Percentiles rank a stretch among this genome's conserved stretches.
phyloP scores from a whole-genome alignment of 2,329 filamentous ascomycete genomes.

The Phaeosphaeriaceae sp. region DNA sequence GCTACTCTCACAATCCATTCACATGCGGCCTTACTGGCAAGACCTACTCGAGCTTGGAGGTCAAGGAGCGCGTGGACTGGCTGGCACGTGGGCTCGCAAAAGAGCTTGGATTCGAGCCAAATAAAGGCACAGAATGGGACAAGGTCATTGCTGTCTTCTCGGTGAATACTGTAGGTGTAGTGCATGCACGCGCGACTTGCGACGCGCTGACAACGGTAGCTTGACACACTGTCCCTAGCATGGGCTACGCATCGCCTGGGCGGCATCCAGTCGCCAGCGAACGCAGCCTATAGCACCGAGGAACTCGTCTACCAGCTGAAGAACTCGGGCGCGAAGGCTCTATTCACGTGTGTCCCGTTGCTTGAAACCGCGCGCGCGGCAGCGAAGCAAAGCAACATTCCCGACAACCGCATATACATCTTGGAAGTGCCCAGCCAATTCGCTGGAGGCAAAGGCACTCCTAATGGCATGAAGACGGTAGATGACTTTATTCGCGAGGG shows the following conservation, averaged over 20 bases:
- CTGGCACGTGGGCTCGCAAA: conserved; percentile 73
- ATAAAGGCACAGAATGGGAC: conserved; percentile 78
- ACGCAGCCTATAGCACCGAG: conserved; percentile 72
- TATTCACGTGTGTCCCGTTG: conserved; percentile 75
- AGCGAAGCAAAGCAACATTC: conserved; percentile 68
- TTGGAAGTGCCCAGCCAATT: conserved; percentile 69
- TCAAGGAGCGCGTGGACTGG: conserved; percentile 69
- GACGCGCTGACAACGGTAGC: conserved; percentile 53
- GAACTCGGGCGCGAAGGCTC: conserved; percentile 70
- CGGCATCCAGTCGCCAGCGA: conserved; percentile 77
- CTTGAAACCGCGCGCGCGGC: conserved; percentile 70
- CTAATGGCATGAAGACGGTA: conserved; percentile 66
- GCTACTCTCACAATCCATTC: conserved; percentile 72
- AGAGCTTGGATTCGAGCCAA: conserved; percentile 74
- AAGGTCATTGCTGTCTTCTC: conserved; percentile 79
- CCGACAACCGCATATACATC: conserved; percentile 70
- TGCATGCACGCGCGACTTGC: neutral
- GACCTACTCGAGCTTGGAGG: conserved; percentile 68
- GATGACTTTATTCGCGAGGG: conserved; percentile 72
- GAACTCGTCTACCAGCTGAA: conserved; percentile 77
- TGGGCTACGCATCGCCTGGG: conserved; percentile 78
- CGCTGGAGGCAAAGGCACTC: conserved; percentile 56
- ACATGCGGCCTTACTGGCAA: conserved; percentile 78
- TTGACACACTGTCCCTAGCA: conserved; percentile 75
- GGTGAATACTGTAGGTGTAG: conserved; percentile 73